Percentiles rank a stretch among this genome's conserved stretches.
These are phyloP conservation scores for Dimargaris verticillata DNA, from an alignment of 192 early-diverging fungal genomes.

Conservation along the genomic window DNA sequence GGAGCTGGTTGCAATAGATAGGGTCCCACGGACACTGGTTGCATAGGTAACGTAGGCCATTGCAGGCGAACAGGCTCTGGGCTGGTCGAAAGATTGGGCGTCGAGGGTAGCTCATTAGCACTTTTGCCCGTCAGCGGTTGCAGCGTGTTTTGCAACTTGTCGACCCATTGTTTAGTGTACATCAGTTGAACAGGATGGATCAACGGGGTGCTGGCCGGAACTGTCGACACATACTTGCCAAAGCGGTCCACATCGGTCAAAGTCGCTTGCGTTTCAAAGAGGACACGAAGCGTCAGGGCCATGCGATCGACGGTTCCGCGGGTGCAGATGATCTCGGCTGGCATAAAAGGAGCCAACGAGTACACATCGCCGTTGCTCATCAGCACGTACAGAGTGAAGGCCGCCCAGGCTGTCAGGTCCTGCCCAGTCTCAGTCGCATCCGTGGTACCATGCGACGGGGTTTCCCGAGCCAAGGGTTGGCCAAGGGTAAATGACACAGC, in stretches of 20 bases:
- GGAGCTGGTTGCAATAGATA: constrained; percentile 32
- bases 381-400: constrained; percentile 49
- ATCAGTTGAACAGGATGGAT: constrained; percentile 6
- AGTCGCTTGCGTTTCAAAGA: constrained; percentile 5
- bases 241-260: constrained; percentile 9
- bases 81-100: background rate
- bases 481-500: constrained; percentile 33
- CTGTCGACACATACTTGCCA: constrained; percentile 2
- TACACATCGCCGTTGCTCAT: constrained; percentile 56
- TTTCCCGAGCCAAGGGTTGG: background rate
- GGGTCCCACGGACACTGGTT: constrained; percentile 13
- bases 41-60: background rate
- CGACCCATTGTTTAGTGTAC: constrained; percentile 7
- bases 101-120: background rate
- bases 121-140: background rate
- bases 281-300: background rate
- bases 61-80: background rate
- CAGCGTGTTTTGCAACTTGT: background rate
- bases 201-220: background rate
- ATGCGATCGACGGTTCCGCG: constrained; percentile 7
- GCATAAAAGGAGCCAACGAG: constrained; percentile 62
- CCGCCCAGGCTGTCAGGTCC: constrained; percentile 38
- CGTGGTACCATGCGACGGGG: constrained; percentile 7
- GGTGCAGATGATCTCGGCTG: constrained; percentile 15
- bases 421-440: constrained; percentile 2